Evolutionary conservation across 78 protist species (phyloP).

Genomic region (Dictyostelium brefeldianum): DNA sequence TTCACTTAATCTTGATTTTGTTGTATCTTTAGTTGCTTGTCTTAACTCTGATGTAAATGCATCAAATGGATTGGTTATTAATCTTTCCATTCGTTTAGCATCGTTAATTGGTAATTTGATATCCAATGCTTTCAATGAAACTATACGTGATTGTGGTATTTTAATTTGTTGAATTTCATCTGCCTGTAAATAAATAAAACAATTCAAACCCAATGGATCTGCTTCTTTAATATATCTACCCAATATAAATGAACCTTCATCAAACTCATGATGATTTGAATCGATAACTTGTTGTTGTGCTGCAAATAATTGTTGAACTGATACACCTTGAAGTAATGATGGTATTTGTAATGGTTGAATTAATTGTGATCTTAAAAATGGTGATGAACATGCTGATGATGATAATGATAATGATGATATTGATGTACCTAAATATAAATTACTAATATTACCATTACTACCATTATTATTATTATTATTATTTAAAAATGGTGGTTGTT

Average conservation of each 20-base stretch:
- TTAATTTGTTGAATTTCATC: constrained; percentile 17
- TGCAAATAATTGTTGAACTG: not conserved
- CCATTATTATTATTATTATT: not conserved
- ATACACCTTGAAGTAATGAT: not conserved
- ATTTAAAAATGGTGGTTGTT: not conserved
- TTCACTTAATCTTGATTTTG: not conserved
- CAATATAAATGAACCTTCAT: constrained; percentile 62
- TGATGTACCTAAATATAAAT: not conserved
- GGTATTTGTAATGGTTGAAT: not conserved
- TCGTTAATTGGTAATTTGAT: not conserved
- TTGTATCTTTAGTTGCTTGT: constrained; percentile 29
- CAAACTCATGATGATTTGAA: constrained; percentile 68
- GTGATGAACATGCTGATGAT: constrained; percentile 11
- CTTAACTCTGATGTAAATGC: constrained; percentile 50
- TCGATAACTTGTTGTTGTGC: constrained; percentile 7
- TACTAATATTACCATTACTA: not conserved
- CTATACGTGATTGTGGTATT: constrained; percentile 45
- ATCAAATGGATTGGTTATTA: constrained; percentile 72
- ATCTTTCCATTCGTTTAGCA: not conserved
- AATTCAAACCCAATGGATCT: constrained; percentile 52
- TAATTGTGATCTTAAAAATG: not conserved
- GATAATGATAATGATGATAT: not conserved
- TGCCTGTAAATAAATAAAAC: constrained; percentile 34
- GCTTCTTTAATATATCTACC: constrained; percentile 55
- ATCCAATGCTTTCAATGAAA: constrained; percentile 17